A percentile compares a stretch with the other conserved stretches of the same genome.
Conservation (phyloP, 2,329 filamentous ascomycete genomes). For the Fusarium sambucinum region DNA sequence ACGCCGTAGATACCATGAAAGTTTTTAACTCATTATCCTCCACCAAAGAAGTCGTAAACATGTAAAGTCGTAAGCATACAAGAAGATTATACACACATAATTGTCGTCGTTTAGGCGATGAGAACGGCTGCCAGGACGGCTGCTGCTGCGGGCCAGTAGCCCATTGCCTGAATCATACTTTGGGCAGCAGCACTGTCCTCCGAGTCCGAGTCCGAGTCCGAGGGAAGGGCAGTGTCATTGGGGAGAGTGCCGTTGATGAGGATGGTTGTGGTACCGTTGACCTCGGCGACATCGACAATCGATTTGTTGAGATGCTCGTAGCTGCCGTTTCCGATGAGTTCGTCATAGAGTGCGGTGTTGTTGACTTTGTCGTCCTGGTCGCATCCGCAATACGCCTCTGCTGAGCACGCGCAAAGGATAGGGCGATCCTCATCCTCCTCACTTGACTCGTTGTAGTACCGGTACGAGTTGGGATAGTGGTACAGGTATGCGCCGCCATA, state of each 20-base stretch:
- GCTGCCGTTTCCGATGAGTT: conserved; percentile 74
- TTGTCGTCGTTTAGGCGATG: conserved; percentile 51
- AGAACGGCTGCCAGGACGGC: conserved; percentile 61
- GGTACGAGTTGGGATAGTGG: conserved; percentile 58
- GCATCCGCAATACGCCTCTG: conserved; percentile 68
- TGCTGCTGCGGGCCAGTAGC: conserved; percentile 64
- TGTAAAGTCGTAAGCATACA: conserved; percentile 27
- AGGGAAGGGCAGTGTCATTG: conserved; percentile 72
- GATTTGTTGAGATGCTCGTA: conserved; percentile 70
- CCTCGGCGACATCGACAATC: conserved; percentile 68
- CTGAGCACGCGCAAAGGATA: conserved; percentile 65
- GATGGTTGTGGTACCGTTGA: conserved; percentile 74
- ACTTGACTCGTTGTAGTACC: conserved; percentile 64
- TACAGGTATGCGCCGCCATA: conserved; percentile 74
- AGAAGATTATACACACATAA: conserved; percentile 20
- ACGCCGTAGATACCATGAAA: conserved; percentile 12
- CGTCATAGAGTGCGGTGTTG: conserved; percentile 68
- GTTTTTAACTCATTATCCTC: conserved; percentile 4
- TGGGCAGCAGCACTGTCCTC: conserved; percentile 46
- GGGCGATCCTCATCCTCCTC: conserved; percentile 53
- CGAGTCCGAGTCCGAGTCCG: too few species aligned
- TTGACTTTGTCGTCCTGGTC: conserved; percentile 68
- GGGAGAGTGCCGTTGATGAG: conserved; percentile 81
- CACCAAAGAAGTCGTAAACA: conserved; percentile 23
- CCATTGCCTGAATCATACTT: conserved; percentile 54